Base-by-base conservation (phyloP, 345 rosid genomes). In the Corymbia maculata region DNA sequence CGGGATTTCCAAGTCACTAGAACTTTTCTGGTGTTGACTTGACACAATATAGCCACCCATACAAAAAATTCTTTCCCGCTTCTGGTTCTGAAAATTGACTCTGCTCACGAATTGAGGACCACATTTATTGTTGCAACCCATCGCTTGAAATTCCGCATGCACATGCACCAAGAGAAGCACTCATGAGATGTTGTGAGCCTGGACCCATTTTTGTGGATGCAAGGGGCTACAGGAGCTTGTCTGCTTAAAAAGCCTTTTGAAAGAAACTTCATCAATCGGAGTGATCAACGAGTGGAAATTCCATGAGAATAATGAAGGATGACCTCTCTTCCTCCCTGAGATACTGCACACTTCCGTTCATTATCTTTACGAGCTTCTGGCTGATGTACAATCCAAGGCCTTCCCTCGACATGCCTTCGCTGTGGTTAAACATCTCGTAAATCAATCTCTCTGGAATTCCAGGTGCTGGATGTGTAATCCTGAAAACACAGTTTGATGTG, bases 301-400 rank as follows among this genome's bases (percentile, higher is more conserved):
- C 97, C 30, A 95, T 22, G 32, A 94, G 91, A 55, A 97, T 90
- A 85, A 94, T 93, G 91, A 97, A 97, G 64, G 96, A 93, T 80
- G 97, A 93, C 82, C 87, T 92, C 87, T 94, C 97, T 8, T 95
- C 94, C 88, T 94, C 99, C 91, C 99, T 91, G 28, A 96, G 91
- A 87, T 96, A 97, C 91, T 93, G 97, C 87, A 96, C 95, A 26
- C 90, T 95, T 59, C 99, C 98, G 75, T 94, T 94, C 98, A 97
- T 95, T 88, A 95, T 90, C 92, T 94, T 96, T 85, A 95, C 96
- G 51, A 97, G 95, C 92, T 94, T 96, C 92, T 94, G 95, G 88
- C 93, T 91, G 51, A 96, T 92, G 90, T 94, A 93, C 68, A 97
- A 89, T 89, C 97, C 95, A 52, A 95, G 95, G 89, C 98, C 99